A percentile compares a stretch with the other conserved stretches of the same genome.
Conservation (phyloP, 164 flowering plant species). For the Cinnamomum micranthum region DNA sequence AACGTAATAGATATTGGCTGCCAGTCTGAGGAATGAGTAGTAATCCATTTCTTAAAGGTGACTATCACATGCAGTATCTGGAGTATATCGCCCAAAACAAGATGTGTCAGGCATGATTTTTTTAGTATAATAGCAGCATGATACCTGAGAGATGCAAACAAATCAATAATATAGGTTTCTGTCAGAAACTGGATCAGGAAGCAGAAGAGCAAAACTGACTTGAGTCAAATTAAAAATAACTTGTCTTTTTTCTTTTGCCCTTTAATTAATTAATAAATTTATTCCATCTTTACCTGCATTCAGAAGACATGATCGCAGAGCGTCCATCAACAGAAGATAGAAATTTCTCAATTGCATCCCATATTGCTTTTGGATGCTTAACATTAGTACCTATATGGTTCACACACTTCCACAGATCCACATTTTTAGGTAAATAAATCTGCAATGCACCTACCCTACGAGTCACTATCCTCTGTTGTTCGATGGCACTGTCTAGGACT, state of each 20-base stretch:
- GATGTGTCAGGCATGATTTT: constrained; percentile 50
- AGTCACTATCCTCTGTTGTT: constrained; percentile 58
- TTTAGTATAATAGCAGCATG: constrained; percentile 66
- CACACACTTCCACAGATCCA: constrained; percentile 70
- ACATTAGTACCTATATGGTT: constrained; percentile 50
- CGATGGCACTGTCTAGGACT: constrained; percentile 62
- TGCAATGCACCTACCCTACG: constrained; percentile 37
- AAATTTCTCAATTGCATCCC: constrained; percentile 62
- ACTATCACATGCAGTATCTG: constrained; percentile 64
- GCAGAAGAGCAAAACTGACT: background rate
- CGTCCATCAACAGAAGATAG: constrained; percentile 54
- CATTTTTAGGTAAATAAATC: constrained; percentile 56
- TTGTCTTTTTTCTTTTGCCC: too few species aligned
- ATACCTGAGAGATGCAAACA: constrained; percentile 39
- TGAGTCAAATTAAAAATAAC: background rate
- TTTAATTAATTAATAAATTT: background rate
- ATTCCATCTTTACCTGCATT: constrained; percentile 50
- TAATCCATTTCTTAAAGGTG: constrained; percentile 60
- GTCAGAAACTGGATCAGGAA: background rate
- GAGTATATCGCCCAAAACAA: constrained; percentile 65
- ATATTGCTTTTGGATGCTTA: constrained; percentile 44
- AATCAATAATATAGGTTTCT: background rate
- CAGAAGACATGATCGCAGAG: constrained; percentile 51
- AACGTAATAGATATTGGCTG: constrained; percentile 60
- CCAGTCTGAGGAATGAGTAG: constrained; percentile 72